Evolutionary conservation across 2,329 filamentous ascomycete genomes (phyloP).

Genomic region (Lasiodiplodia sp.): DNA sequence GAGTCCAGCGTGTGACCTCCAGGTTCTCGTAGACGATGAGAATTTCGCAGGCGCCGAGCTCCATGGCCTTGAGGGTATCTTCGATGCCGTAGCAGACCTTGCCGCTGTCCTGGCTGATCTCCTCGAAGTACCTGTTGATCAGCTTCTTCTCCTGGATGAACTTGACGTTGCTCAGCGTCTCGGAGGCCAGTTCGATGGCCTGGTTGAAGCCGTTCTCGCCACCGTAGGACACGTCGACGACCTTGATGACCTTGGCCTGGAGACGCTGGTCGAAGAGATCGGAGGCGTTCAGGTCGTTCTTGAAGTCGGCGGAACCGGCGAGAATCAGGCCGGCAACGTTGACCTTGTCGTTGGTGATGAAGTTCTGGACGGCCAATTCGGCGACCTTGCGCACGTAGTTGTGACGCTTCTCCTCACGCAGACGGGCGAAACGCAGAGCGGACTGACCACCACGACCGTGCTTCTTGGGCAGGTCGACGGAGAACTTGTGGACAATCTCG

Average conservation of each 20-base stretch:
- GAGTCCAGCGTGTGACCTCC: conserved; percentile 88
- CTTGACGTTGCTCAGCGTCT: conserved; percentile 98
- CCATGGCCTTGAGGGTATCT: conserved; percentile 94
- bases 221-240: conserved; percentile 98
- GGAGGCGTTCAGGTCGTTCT: conserved; percentile 97
- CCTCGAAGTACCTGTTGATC: conserved; percentile 98
- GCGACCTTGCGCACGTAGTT: conserved; percentile 99
- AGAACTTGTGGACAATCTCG: conserved; percentile 97
- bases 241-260: conserved; percentile 95
- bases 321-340: conserved; percentile 96
- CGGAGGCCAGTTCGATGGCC: conserved; percentile 92
- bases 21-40: conserved; percentile 98
- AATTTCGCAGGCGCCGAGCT: conserved; percentile 92
- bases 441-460: conserved; percentile 99
- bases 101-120: conserved; percentile 97
- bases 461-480: conserved; percentile 98
- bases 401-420: conserved; percentile 99
- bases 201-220: conserved; percentile 99
- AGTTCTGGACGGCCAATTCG: conserved; percentile 97
- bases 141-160: conserved; percentile 99
- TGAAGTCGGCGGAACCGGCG: conserved; percentile 98
- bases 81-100: conserved; percentile 98
- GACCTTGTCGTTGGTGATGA: conserved; percentile 97
- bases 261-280: conserved; percentile 96
- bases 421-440: conserved; percentile 97